phyloP scores from a whole-genome alignment of 345 rosid genomes.

The Syzygium grande region DNA sequence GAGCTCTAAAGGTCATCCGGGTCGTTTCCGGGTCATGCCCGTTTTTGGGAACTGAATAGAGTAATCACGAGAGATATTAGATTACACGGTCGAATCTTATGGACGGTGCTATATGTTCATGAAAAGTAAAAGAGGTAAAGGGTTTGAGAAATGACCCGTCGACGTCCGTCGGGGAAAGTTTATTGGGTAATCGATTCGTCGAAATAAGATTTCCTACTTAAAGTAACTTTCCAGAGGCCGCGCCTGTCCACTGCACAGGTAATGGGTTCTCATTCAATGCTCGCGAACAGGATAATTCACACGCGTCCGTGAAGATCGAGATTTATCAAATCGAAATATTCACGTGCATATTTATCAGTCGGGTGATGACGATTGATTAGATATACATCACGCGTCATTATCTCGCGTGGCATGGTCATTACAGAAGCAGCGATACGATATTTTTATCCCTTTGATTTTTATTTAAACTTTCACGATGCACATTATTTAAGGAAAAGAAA shows the following conservation, averaged over 20 bases:
- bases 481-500: neutral
- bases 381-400: neutral
- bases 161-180: neutral
- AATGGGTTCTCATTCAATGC: neutral
- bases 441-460: neutral
- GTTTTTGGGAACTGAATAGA: neutral
- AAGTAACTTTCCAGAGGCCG: too few species aligned
- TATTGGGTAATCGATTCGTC: neutral
- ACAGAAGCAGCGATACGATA: neutral
- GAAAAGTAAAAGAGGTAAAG: neutral
- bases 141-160: neutral
- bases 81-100: neutral
- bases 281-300: neutral
- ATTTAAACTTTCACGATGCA: neutral
- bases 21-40: neutral
- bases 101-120: too few species aligned
- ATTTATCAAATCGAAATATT: neutral
- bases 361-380: neutral
- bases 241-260: neutral
- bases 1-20: neutral
- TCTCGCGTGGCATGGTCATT: neutral
- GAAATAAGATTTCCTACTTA: neutral
- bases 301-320: neutral
- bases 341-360: neutral
- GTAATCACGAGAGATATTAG: neutral